These are phyloP conservation scores for Dimocarpus longan DNA, from an alignment of 345 rosid genomes.

Conservation along the genomic window DNA sequence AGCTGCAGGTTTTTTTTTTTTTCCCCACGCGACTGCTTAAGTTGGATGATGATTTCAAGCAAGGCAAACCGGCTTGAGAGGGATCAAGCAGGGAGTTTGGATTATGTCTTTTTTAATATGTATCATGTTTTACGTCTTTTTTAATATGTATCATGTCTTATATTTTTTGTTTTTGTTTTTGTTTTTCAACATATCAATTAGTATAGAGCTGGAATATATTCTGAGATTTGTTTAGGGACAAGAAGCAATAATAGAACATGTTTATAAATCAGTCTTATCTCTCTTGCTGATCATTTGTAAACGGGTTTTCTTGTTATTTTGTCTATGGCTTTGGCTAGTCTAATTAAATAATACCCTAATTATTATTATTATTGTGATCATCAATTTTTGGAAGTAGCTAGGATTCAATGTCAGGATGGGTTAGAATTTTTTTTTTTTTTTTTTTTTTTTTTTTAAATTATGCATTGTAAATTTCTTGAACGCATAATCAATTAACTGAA, in stretches of 20 bases:
- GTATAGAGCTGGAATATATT: constrained; percentile 7
- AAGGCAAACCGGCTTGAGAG: constrained; percentile 52
- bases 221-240: constrained; percentile 22
- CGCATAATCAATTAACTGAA: no score
- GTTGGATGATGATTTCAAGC: constrained; percentile 17
- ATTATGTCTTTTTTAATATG: constrained; percentile 17
- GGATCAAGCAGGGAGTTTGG: constrained; percentile 58
- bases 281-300: constrained; percentile 16
- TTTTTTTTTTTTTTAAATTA: no score
- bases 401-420: no score
- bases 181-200: not conserved
- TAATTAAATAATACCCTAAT: constrained; percentile 15
- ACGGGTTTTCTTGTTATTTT: not conserved
- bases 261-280: constrained; percentile 19
- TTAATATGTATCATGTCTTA: constrained; percentile 15
- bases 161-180: not conserved
- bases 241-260: constrained; percentile 29
- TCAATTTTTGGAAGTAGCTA: not conserved
- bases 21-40: not conserved
- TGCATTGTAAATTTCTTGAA: no score
- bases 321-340: constrained; percentile 17
- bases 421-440: no score
- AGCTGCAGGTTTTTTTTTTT: not conserved
- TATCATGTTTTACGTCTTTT: constrained; percentile 18
- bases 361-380: not conserved